A percentile compares a stretch with the other conserved stretches of the same genome.
phyloP scores from a whole-genome alignment of 306 rosid species.

The Erythrophleum fordii region DNA sequence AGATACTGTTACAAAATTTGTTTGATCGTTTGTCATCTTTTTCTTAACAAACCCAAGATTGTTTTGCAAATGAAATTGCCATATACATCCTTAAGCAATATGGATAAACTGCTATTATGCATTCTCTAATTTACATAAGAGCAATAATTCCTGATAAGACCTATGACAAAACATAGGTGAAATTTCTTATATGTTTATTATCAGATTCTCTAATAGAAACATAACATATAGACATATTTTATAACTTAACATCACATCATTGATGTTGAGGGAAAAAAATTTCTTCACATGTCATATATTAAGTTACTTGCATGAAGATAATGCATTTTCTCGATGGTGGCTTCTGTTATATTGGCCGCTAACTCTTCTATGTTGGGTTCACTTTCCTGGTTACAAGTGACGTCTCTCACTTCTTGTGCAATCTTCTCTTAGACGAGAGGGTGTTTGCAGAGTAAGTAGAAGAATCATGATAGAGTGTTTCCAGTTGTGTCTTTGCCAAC shows the following conservation, averaged over 20 bases:
- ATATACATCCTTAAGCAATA: not conserved
- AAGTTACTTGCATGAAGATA: constrained; percentile 83
- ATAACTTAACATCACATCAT: no score
- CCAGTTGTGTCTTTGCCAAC: constrained; percentile 80
- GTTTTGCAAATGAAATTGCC: not conserved
- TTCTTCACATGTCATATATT: no score
- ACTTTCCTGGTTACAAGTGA: constrained; percentile 41
- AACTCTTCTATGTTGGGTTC: constrained; percentile 49
- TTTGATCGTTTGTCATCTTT: no score
- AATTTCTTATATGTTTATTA: no score
- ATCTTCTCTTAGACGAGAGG: constrained; percentile 71
- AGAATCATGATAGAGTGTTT: constrained; percentile 77
- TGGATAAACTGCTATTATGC: not conserved
- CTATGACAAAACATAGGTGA: no score
- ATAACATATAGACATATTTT: no score
- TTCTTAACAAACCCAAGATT: not conserved
- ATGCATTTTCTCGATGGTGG: constrained; percentile 66
- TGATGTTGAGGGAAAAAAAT: no score
- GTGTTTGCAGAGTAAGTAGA: constrained; percentile 76
- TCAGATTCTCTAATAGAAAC: no score
- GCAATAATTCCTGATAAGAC: no score
- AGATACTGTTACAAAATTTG: no score
- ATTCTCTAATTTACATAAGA: no score
- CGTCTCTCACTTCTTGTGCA: constrained; percentile 59
- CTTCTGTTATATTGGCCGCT: constrained; percentile 53